phyloP scores from a whole-genome alignment of 2,329 filamentous ascomycete species.

The Alternaria sp. region DNA sequence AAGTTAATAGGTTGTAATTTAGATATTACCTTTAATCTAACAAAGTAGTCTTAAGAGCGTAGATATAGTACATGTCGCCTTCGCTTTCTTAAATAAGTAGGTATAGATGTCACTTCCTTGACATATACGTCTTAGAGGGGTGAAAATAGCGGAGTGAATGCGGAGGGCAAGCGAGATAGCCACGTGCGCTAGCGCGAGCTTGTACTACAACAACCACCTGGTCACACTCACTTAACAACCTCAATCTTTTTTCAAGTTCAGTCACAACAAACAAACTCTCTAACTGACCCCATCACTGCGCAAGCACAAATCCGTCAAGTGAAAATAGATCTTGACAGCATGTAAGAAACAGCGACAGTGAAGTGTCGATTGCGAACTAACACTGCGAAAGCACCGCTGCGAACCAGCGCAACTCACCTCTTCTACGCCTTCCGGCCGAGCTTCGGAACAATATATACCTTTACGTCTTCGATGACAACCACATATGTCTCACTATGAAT shows the following conservation, averaged over 20 bases:
- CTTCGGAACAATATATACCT: neutral
- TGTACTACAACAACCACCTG: neutral
- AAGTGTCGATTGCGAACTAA: neutral
- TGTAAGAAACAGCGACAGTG: neutral
- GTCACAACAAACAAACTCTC: neutral
- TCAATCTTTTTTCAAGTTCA: neutral
- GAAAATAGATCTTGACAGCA: neutral
- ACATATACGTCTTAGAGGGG: no score
- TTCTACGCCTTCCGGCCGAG: neutral
- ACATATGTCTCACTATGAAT: no score
- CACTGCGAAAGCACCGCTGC: neutral
- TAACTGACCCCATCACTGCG: accelerated
- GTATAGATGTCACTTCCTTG: no score
- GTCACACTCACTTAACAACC: neutral
- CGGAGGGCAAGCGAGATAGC: neutral
- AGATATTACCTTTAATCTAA: no score
- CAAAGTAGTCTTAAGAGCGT: no score
- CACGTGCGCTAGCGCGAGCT: neutral
- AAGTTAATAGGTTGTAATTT: no score
- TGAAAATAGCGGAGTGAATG: neutral
- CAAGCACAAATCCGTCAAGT: neutral
- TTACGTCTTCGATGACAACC: accelerated
- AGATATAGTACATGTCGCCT: no score
- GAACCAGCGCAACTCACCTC: neutral
- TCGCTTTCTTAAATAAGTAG: no score